Base-by-base conservation (phyloP, 1,284 basidiomycete genomes). In the Trichosporon faecale region DNA sequence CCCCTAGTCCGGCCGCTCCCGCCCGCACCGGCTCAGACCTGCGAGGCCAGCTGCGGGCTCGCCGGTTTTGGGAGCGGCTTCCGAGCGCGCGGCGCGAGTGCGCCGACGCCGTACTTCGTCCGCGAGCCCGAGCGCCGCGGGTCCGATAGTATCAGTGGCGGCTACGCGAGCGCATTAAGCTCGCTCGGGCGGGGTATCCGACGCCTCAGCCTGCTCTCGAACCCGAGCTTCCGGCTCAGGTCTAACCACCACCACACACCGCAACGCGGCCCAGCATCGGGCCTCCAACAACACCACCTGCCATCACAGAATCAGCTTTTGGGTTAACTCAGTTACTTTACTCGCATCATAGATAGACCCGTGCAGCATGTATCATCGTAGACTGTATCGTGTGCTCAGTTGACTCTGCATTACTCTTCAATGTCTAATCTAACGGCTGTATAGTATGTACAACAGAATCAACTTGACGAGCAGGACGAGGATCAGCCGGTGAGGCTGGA, bases 301-400 rank as follows among this genome's bases (percentile, higher is more conserved):
- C 16, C 57, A 61, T n/a, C 57, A 33, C 57, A 61, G 29, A 31
- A 61, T 61, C 57, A n/a, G 23, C 18, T 61, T 31, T 31, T 61
- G 57, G 57, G 49, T 25, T 25, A 31, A 11, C 27, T 31, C n/a
- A 61, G 57, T 61, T 6, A 31, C 27, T 31, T 61, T n/a, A n/a
- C 14, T 31, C 18, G 57, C 57, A 61, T 33, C 55, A 60, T 18
- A 23, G 49, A 52, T 61, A 61, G 57, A 61, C 11, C 7, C 5
- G 9, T 33, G 29, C 14, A 23, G 57, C 57, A 61, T 61, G 29
- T 61, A 61, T 33, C 21, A 31, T 31, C 29, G 57, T 61, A 31
- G 16, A 18, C 27, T 61, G 31, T 61, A 61, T 31, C 18, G 16
- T 5, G 5, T 60, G 55, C 12, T 60, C 8, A 60, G 7, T 14